Conservation (phyloP, 2,329 filamentous ascomycete species). For the Colletotrichum eremochloae region DNA sequence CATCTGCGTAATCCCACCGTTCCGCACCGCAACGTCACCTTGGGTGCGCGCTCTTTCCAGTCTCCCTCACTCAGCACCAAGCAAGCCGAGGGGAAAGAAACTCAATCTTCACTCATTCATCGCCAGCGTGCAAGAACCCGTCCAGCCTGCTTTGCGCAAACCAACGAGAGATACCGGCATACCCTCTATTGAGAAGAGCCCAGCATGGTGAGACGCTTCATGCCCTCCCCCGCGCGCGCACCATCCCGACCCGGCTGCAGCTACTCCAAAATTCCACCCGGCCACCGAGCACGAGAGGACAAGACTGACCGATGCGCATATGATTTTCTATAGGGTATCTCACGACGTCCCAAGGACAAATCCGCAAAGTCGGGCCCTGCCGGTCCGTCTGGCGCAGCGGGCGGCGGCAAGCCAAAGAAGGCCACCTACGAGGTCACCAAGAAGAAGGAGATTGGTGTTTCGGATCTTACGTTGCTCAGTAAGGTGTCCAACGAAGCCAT, state of each 20-base stretch:
- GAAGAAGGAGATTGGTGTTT: conserved; percentile 99
- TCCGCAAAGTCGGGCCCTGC: conserved; percentile 57
- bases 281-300: neutral
- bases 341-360: conserved; percentile 63
- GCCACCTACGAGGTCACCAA: conserved; percentile 95
- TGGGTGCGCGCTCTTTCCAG: conserved; percentile 38
- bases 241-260: conserved; percentile 19
- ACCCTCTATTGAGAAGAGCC: conserved; percentile 41
- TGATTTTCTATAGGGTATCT: conserved; percentile 58
- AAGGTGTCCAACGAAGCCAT: conserved; percentile 99
- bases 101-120: conserved; percentile 31
- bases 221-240: conserved; percentile 38
- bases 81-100: conserved; percentile 5
- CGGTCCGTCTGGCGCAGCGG: conserved; percentile 54
- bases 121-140: conserved; percentile 9
- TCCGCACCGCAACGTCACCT: conserved; percentile 42
- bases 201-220: conserved; percentile 45
- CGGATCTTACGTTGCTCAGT: conserved; percentile 95
- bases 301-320: conserved; percentile 28
- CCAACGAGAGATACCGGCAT: conserved; percentile 34
- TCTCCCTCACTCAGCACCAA: conserved; percentile 33
- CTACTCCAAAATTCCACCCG: conserved; percentile 5
- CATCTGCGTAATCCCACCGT: conserved; percentile 43
- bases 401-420: conserved; percentile 83
- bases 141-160: conserved; percentile 33